Conservation (phyloP, 1,284 basidiomycete species). For the Ceratobasidium sp. region DNA sequence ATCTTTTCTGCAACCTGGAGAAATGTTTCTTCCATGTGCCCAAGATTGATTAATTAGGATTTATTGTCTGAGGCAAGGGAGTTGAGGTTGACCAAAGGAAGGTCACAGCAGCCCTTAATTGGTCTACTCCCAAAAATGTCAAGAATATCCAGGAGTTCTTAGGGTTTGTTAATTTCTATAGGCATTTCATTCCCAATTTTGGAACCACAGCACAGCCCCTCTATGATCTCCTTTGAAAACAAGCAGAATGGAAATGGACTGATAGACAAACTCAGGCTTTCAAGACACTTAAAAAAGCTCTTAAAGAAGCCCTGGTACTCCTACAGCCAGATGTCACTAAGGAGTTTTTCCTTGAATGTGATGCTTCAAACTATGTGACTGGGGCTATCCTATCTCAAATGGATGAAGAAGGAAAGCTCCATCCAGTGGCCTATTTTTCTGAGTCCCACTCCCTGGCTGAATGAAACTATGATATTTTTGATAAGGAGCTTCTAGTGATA, state of each 20-base stretch:
- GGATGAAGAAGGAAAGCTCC: not conserved
- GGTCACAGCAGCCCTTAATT: not conserved
- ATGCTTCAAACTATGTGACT: slow-evolving; percentile 23
- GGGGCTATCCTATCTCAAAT: slow-evolving; percentile 30
- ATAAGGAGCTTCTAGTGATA: slow-evolving; percentile 58
- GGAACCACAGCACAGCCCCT: slow-evolving; percentile 47
- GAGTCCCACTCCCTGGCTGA: not conserved
- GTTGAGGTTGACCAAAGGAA: slow-evolving; percentile 17
- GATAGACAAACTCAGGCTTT: not conserved
- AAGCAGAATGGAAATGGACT: not conserved
- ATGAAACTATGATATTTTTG: slow-evolving; percentile 49
- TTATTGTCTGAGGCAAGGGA: not conserved
- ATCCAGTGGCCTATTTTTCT: slow-evolving; percentile 24
- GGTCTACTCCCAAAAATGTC: slow-evolving; percentile 10
- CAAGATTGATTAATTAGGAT: slow-evolving; percentile 45
- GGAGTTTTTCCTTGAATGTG: slow-evolving; percentile 18
- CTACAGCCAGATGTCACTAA: not conserved
- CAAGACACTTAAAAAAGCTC: not conserved
- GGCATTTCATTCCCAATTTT: slow-evolving; percentile 49
- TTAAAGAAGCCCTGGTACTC: not conserved
- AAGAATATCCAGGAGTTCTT: slow-evolving; percentile 21
- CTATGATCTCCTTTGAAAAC: slow-evolving; percentile 14
- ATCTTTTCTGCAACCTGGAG: slow-evolving; percentile 43
- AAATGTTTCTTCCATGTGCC: slow-evolving; percentile 50
- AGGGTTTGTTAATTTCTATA: slow-evolving; percentile 47